Conservation (phyloP, 1,284 basidiomycete species). For the Mrakiaceae sp. region DNA sequence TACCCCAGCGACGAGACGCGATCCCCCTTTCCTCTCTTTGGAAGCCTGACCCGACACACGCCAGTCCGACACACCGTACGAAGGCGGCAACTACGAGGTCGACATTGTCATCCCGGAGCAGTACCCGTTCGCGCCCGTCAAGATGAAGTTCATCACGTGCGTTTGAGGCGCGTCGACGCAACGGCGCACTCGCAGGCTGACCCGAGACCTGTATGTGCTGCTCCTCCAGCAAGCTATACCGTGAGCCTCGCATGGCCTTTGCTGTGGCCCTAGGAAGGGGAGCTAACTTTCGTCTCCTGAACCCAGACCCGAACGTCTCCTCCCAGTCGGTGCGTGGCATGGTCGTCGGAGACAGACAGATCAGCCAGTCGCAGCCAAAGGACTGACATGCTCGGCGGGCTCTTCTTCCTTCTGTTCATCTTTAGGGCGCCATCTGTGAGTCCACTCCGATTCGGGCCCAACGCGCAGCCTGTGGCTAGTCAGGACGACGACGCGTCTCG, state of each 20-base stretch:
- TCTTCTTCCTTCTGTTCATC: neutral
- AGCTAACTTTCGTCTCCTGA: no score
- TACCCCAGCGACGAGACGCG: constrained; percentile 17
- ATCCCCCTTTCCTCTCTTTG: neutral
- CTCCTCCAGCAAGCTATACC: constrained; percentile 64
- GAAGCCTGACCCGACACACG: neutral
- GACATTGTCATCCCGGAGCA: constrained; percentile 90
- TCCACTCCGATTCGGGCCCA: constrained; percentile 11
- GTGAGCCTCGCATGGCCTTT: constrained; percentile 32
- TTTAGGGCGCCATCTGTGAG: constrained; percentile 36
- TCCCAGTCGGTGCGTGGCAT: constrained; percentile 55
- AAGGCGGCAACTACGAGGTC: constrained; percentile 85
- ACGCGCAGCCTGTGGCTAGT: no score
- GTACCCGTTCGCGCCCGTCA: constrained; percentile 94
- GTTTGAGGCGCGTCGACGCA: constrained; percentile 19
- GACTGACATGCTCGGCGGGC: neutral
- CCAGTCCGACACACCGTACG: constrained; percentile 69
- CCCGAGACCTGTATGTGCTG: neutral
- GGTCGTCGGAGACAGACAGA: neutral
- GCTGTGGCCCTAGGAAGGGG: no score
- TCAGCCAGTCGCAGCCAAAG: no score
- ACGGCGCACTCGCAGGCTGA: no score
- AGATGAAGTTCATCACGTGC: constrained; percentile 90
- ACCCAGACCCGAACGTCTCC: constrained; percentile 68
- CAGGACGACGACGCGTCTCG: no score